Base-by-base conservation (phyloP, 2,329 filamentous ascomycete species). In the Coniochaeta hoffmannii region DNA sequence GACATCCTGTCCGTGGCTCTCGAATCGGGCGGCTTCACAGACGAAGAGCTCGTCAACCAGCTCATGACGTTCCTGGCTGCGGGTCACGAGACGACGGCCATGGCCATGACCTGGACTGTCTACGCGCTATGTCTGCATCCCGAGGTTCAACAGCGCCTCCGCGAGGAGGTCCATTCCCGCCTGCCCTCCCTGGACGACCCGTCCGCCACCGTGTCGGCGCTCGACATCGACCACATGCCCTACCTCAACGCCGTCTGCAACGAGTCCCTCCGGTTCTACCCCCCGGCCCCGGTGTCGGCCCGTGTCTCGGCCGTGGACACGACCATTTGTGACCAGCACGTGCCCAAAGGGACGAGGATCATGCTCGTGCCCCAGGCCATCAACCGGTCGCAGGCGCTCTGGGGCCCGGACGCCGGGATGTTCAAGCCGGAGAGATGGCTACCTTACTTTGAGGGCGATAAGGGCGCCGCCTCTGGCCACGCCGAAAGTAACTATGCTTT, bases 61-160 rank as follows among this genome's bases (percentile, higher is more conserved):
- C 81, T 94, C 66, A 94, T 95, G 89, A 95, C 89, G 0, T 94
- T 95, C 73, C 80, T 95, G 5, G 87, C 87, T 1, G 90, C 90
- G 0, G 87, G 86, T 22, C 89, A 93, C 68, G 88, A 93, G 71
- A 93, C 89, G 1, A 92, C 88, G 0, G 83, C 89, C 1, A 80
- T 85, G 1, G 79, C 88, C 17, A 76, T 94, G 66, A 87, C 85
- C n/a, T 93, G 88, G 87, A 81, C 86, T 3, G 71, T 85, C 8
- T 89, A 90, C 65, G 73, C 86, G 44, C 79, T 94, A n/a, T 82
- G 82, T 62, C 76, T 77, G 19, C 70, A 90, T 62, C 85, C 82
- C 0, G 76, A 83, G 0, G 73, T 88, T 2, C 88, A 94, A 70
- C 70, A 69, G 22, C 78, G 78, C 2, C 80, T 95, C 3, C 85